Evolutionary conservation across 192 early-diverging fungal genomes (phyloP).

Genomic region (Lobosporangium transversale): DNA sequence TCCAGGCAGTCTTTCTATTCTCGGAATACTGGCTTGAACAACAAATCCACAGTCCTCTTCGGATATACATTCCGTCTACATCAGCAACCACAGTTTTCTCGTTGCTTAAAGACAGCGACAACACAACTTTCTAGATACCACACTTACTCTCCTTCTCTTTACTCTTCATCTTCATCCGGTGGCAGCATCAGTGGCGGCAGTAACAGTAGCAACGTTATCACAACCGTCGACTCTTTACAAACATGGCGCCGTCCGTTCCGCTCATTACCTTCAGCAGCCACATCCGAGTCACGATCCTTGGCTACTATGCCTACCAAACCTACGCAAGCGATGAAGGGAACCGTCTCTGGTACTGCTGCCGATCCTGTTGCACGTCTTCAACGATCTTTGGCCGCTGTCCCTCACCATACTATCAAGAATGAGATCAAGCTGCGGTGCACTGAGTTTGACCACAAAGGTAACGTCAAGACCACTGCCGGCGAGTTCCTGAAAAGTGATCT

Average conservation of each 20-base stretch:
- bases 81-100: too few relatives aligned
- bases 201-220: background rate
- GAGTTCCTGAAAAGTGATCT: slow-evolving; percentile 83
- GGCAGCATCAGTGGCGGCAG: background rate
- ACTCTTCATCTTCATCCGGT: background rate
- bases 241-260: slow-evolving; percentile 43
- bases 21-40: slow-evolving; percentile 7
- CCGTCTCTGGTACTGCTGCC: background rate
- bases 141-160: background rate
- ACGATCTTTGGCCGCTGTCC: slow-evolving; percentile 30
- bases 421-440: slow-evolving; percentile 61
- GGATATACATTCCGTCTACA: too few relatives aligned
- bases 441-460: slow-evolving; percentile 74
- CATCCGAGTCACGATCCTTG: slow-evolving; percentile 12
- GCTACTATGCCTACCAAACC: slow-evolving; percentile 40
- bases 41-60: background rate
- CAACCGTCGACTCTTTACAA: slow-evolving; percentile 19
- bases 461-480: slow-evolving; percentile 75
- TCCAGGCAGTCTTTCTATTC: background rate
- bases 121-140: slow-evolving; percentile 12
- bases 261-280: background rate
- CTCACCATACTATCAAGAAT: slow-evolving; percentile 52
- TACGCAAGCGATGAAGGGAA: slow-evolving; percentile 4
- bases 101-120: too few relatives aligned
- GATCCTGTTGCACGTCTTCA: slow-evolving; percentile 30